Conservation (phyloP, 768 basidiomycete species). For the Termitomyces sp. region DNA sequence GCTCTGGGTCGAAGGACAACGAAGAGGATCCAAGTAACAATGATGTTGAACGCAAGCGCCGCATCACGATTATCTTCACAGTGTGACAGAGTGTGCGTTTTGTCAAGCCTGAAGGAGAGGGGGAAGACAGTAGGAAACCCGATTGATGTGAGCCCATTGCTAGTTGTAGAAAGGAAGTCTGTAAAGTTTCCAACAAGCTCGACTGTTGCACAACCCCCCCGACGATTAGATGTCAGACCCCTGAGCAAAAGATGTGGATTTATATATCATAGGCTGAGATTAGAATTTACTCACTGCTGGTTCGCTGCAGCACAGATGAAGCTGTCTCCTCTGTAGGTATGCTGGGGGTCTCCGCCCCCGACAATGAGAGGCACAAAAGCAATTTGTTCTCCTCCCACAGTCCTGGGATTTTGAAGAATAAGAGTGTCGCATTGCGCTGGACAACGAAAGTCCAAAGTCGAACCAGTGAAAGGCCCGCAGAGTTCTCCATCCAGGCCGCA, state of each 20-base stretch:
- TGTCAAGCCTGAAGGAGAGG: constrained; percentile 55
- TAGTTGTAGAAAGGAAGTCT: constrained; percentile 51
- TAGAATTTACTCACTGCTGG: constrained; percentile 54
- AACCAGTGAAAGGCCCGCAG: constrained; percentile 61
- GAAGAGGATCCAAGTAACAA: constrained; percentile 64
- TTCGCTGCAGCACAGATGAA: constrained; percentile 83
- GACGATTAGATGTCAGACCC: constrained; percentile 55
- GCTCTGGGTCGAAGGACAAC: constrained; percentile 67
- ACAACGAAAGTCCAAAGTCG: constrained; percentile 72
- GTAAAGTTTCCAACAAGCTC: constrained; percentile 71
- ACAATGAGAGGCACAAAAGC: constrained; percentile 73
- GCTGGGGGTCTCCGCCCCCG: constrained; percentile 72
- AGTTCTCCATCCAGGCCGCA: constrained; percentile 67
- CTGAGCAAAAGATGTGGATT: constrained; percentile 27
- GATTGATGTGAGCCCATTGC: constrained; percentile 62
- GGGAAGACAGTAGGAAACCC: constrained; percentile 77
- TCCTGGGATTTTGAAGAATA: constrained; percentile 66
- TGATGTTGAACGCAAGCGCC: constrained; percentile 70
- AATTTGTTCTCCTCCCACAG: constrained; percentile 62
- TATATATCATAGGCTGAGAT: constrained; percentile 1
- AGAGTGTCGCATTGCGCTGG: constrained; percentile 65
- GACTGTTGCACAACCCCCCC: constrained; percentile 74
- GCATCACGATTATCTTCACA: constrained; percentile 67
- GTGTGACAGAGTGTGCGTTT: constrained; percentile 42
- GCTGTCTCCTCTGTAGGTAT: constrained; percentile 77